phyloP scores from a whole-genome alignment of 2,329 filamentous ascomycete species.

The Beauveria asiatica region DNA sequence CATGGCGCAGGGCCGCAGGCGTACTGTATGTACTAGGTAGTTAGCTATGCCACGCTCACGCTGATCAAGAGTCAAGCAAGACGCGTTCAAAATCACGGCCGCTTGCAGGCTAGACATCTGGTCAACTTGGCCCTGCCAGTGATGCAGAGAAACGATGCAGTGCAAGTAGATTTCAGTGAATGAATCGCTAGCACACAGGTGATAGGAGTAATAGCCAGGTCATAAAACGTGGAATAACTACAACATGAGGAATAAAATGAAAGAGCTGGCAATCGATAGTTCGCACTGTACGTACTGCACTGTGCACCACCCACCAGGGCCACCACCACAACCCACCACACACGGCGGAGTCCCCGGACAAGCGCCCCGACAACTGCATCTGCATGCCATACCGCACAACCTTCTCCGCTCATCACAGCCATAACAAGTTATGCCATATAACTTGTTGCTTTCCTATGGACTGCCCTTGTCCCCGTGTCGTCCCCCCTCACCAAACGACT shows the following conservation, averaged over 20 bases:
- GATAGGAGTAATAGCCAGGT: too few species aligned
- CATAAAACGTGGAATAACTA: too few species aligned
- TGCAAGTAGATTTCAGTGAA: background rate
- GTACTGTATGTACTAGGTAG: too few species aligned
- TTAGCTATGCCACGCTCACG: too few species aligned
- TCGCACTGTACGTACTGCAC: background rate
- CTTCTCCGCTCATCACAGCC: conserved; percentile 13
- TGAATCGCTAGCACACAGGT: too few species aligned
- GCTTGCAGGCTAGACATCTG: too few species aligned
- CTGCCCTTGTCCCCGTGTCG: too few species aligned
- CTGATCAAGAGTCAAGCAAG: too few species aligned
- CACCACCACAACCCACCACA: background rate
- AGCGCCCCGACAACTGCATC: conserved; percentile 25
- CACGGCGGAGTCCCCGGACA: conserved; percentile 7
- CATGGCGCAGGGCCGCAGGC: background rate
- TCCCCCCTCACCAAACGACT: too few species aligned
- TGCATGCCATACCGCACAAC: conserved; percentile 15
- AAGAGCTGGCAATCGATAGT: too few species aligned
- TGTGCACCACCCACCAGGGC: background rate
- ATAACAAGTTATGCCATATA: conserved; percentile 18
- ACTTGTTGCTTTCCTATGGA: background rate
- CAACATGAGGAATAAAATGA: too few species aligned
- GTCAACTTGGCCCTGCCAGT: background rate
- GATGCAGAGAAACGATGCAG: background rate
- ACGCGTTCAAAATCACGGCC: too few species aligned